Percentiles rank a stretch among this genome's conserved stretches.
phyloP scores from a whole-genome alignment of 2,329 filamentous ascomycete species.

The Diaporthe sp. region DNA sequence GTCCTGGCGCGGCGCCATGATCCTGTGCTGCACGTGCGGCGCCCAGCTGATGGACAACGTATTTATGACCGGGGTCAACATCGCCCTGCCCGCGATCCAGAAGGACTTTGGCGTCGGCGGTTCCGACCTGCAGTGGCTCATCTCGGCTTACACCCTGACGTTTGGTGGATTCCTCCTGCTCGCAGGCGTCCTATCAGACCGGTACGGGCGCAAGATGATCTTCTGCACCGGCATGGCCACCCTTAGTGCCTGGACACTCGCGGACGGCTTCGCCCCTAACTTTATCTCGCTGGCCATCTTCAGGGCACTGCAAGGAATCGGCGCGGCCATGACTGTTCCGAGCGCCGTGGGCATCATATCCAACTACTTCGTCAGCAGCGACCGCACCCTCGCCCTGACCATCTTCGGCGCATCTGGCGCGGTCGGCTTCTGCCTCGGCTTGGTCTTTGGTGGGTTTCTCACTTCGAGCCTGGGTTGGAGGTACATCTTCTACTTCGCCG shows the following conservation, averaged over 20 bases:
- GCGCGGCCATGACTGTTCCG: slow-evolving; percentile 61
- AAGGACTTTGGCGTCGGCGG: slow-evolving; percentile 44
- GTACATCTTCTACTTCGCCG: slow-evolving; percentile 55
- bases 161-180: slow-evolving; percentile 55
- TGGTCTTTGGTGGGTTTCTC: slow-evolving; percentile 56
- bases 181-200: slow-evolving; percentile 53
- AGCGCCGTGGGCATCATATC: slow-evolving; percentile 60
- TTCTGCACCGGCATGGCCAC: slow-evolving; percentile 54
- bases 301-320: slow-evolving; percentile 62
- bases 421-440: slow-evolving; percentile 56
- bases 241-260: slow-evolving; percentile 52
- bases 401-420: slow-evolving; percentile 56
- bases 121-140: slow-evolving; percentile 57
- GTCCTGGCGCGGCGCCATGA: slow-evolving; percentile 55
- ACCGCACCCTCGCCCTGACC: slow-evolving; percentile 55
- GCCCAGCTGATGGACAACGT: slow-evolving; percentile 60
- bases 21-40: slow-evolving; percentile 57
- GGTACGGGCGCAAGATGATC: slow-evolving; percentile 55
- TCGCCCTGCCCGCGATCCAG: slow-evolving; percentile 57
- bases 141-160: slow-evolving; percentile 56
- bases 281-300: slow-evolving; percentile 59
- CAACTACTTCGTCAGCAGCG: slow-evolving; percentile 55
- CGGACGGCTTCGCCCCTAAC: slow-evolving; percentile 54
- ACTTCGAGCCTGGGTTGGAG: slow-evolving; percentile 56
- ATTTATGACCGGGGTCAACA: slow-evolving; percentile 59